These are phyloP conservation scores for Cephalotrichum gorgonifer DNA, from an alignment of 2,329 filamentous ascomycete genomes.

Conservation along the genomic window DNA sequence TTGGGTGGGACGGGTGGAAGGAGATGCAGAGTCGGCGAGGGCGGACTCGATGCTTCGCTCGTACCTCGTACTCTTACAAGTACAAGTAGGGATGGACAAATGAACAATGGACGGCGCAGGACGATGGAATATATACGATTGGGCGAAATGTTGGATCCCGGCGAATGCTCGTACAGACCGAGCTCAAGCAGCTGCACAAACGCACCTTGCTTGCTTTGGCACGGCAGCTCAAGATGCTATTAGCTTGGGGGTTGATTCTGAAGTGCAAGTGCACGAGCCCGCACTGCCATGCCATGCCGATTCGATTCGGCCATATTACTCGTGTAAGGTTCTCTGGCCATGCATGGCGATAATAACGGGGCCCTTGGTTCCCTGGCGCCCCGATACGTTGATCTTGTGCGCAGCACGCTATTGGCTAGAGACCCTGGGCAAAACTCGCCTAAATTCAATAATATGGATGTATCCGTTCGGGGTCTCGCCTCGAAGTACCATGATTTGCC, in stretches of 20 bases:
- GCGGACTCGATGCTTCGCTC: too few relatives aligned
- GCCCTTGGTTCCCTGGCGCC: neutral
- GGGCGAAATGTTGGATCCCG: neutral
- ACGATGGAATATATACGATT: neutral
- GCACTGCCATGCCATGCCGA: too few relatives aligned
- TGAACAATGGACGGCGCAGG: too few relatives aligned
- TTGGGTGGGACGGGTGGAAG: too few relatives aligned
- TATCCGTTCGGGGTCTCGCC: too few relatives aligned
- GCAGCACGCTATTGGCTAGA: neutral
- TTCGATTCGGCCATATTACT: neutral
- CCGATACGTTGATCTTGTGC: neutral
- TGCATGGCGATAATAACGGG: neutral
- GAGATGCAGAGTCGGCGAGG: too few relatives aligned
- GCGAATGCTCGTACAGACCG: neutral
- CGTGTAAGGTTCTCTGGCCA: neutral
- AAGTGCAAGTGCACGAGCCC: neutral
- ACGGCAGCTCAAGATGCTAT: neutral
- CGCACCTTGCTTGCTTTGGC: neutral
- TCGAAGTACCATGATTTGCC: too few relatives aligned
- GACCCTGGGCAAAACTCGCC: too few relatives aligned
- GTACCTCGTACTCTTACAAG: too few relatives aligned
- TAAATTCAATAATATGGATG: too few relatives aligned
- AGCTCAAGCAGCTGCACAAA: neutral
- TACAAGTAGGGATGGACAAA: too few relatives aligned
- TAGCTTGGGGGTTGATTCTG: neutral